Conservation (phyloP, 1,139 yeast genomes). For the Keqinozyma sinolaborantium region DNA sequence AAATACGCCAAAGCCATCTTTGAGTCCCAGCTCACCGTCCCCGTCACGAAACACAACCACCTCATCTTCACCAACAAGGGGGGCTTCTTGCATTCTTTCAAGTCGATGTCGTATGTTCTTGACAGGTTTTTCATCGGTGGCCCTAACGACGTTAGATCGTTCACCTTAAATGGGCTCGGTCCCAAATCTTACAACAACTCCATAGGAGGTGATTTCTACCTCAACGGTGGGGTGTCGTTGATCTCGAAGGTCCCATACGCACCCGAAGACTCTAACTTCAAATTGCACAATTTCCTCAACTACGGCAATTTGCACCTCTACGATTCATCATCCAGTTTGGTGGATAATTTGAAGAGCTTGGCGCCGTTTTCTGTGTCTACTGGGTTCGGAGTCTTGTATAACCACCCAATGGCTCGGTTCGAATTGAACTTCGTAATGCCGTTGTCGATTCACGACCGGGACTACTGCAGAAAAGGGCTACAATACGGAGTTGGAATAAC, state of each 20-base stretch:
- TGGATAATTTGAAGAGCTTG: constrained; percentile 21
- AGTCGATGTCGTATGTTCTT: constrained; percentile 47
- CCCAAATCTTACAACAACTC: constrained; percentile 63
- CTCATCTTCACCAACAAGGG: constrained; percentile 43
- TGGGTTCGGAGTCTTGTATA: constrained; percentile 77
- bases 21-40: constrained; percentile 43
- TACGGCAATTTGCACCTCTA: constrained; percentile 55
- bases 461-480: constrained; percentile 74
- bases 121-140: constrained; percentile 63
- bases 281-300: constrained; percentile 67
- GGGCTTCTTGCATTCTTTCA: constrained; percentile 47
- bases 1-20: constrained; percentile 44
- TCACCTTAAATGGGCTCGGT: constrained; percentile 76
- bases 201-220: constrained; percentile 78
- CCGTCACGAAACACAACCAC: constrained; percentile 23
- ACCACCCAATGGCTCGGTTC: constrained; percentile 87
- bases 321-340: not conserved
- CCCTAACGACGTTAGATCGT: constrained; percentile 79
- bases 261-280: constrained; percentile 56
- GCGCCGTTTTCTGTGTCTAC: constrained; percentile 47
- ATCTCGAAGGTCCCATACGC: constrained; percentile 64
- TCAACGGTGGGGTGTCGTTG: constrained; percentile 68
- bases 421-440: constrained; percentile 89
- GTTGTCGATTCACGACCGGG: constrained; percentile 58
- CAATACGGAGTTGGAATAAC: constrained; percentile 93